A percentile compares a stretch with the other conserved stretches of the same genome.
Evolutionary conservation across 148 eudicot genomes (phyloP).

Genomic region (Vaccinium myrtillus): DNA sequence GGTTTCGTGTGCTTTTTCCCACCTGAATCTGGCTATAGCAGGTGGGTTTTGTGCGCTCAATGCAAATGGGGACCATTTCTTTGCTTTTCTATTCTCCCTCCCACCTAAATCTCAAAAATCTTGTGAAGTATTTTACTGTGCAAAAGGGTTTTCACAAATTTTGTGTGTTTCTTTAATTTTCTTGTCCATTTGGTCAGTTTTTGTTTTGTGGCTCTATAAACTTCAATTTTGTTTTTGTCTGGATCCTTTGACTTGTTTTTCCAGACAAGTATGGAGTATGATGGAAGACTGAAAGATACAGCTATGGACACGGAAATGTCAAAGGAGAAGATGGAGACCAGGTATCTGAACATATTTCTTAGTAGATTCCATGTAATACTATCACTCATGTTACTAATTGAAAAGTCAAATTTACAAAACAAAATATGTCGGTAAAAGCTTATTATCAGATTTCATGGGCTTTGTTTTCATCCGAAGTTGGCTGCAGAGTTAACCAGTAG

Average conservation of each 20-base stretch:
- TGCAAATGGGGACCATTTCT: not conserved
- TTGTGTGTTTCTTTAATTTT: not conserved
- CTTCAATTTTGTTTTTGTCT: not conserved
- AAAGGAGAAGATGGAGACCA: not conserved
- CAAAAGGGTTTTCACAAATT: not conserved
- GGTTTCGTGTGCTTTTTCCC: not conserved
- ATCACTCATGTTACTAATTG: no score
- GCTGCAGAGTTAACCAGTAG: not conserved
- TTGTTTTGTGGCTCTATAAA: not conserved
- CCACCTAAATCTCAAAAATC: not conserved
- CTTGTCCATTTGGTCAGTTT: not conserved
- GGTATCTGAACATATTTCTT: not conserved
- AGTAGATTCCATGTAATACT: no score
- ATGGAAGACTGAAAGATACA: not conserved
- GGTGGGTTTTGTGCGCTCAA: not conserved
- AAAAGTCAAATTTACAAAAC: no score
- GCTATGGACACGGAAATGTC: not conserved
- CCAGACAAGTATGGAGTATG: no score
- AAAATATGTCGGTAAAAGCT: no score
- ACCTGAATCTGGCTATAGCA: not conserved
- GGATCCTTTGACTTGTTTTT: not conserved
- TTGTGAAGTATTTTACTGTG: not conserved
- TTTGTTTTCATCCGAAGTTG: not conserved
- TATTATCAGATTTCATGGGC: no score
- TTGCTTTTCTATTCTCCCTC: not conserved